phyloP scores from a whole-genome alignment of 2,329 filamentous ascomycete species.

The Pyrenochaeta sp. region DNA sequence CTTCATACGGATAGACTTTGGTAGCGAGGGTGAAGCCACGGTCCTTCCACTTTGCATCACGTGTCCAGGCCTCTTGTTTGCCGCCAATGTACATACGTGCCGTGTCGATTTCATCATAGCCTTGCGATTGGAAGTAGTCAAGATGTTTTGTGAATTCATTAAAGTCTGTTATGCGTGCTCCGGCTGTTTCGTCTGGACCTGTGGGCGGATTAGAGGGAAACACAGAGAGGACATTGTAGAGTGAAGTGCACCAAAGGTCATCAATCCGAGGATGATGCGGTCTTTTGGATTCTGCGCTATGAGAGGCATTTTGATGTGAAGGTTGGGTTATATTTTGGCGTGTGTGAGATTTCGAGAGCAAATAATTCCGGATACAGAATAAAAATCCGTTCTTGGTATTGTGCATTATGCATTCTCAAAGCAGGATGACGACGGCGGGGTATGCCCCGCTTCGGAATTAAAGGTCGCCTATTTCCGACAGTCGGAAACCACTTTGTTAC shows the following conservation, averaged over 20 bases:
- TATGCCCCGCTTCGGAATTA: slow-evolving; percentile 16
- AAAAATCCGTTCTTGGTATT: too few species aligned
- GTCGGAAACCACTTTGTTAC: not conserved
- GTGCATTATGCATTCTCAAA: not conserved
- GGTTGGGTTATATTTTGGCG: too few species aligned
- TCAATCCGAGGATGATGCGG: slow-evolving; percentile 81
- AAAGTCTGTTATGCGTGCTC: slow-evolving; percentile 76
- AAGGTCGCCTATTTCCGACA: slow-evolving; percentile 4
- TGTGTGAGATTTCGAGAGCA: too few species aligned
- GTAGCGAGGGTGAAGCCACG: slow-evolving; percentile 81
- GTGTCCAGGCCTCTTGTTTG: slow-evolving; percentile 80
- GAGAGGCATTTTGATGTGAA: slow-evolving; percentile 39
- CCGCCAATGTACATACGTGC: slow-evolving; percentile 77
- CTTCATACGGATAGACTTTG: slow-evolving; percentile 68
- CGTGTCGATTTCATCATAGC: slow-evolving; percentile 87
- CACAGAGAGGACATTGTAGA: not conserved
- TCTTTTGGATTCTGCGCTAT: slow-evolving; percentile 60
- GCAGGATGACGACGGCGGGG: slow-evolving; percentile 24
- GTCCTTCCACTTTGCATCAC: slow-evolving; percentile 78
- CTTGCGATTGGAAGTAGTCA: slow-evolving; percentile 77
- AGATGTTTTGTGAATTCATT: slow-evolving; percentile 76
- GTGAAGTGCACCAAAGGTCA: slow-evolving; percentile 72
- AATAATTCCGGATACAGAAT: too few species aligned
- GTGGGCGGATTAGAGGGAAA: slow-evolving; percentile 9
- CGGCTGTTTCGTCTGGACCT: slow-evolving; percentile 64